Conservation (phyloP, 495 filamentous ascomycete species). For the Darksidea phi region DNA sequence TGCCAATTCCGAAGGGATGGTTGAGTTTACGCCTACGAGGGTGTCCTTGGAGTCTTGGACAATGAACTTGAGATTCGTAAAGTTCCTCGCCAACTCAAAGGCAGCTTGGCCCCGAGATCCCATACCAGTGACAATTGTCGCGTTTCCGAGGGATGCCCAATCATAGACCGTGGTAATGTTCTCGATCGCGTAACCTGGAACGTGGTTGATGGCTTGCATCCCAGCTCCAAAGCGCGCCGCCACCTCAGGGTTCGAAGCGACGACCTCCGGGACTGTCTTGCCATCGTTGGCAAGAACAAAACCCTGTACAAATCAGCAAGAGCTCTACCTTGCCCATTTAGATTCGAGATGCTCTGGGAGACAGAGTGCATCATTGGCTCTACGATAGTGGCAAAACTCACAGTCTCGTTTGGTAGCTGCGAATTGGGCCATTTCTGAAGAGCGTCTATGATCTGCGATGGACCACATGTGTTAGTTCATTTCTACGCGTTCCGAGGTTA, state of each 20-base stretch:
- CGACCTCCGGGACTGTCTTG: conserved; percentile 10
- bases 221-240: conserved; percentile 11
- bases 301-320: conserved; percentile 7
- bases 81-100: conserved; percentile 14
- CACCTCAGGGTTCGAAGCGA: conserved; percentile 3
- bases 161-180: conserved; percentile 16
- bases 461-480: conserved; percentile 6
- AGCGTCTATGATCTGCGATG: conserved; percentile 10
- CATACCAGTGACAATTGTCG: conserved; percentile 3
- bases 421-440: conserved; percentile 17
- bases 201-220: conserved; percentile 13
- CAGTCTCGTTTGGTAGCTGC: conserved; percentile 5
- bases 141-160: conserved; percentile 12
- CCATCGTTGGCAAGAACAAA: conserved; percentile 18
- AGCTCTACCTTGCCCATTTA: conserved; percentile 1
- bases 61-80: conserved; percentile 11
- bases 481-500: conserved; percentile 1
- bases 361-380: conserved; percentile 5
- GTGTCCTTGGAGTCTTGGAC: conserved; percentile 10
- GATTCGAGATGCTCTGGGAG: conserved; percentile 5
- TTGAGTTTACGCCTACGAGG: conserved; percentile 3
- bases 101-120: conserved; percentile 14
- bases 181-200: conserved; percentile 14
- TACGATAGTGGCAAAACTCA: conserved; percentile 3
- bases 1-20: conserved; percentile 4